Evolutionary conservation across 176 grass and related monocot genomes (phyloP), one percentile per base, ranked within the genome.

Genomic region (Carex parvula): DNA sequence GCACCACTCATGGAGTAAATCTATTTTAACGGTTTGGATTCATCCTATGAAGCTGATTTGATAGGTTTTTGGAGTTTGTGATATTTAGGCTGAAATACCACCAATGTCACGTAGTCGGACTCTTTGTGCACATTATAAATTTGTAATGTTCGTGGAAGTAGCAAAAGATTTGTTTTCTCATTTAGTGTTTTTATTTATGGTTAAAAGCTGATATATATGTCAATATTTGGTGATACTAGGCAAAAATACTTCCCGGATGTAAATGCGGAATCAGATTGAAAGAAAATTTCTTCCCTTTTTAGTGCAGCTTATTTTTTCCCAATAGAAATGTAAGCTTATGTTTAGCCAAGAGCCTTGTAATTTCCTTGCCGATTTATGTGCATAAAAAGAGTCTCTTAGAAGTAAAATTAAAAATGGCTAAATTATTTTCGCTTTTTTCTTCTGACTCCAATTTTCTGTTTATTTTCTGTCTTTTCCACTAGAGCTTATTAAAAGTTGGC

Each of bases 191-290:
- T 55, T 39, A 54, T 75, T 14, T 53, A 21, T 53, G 70, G 8
- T 54, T 8, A 6, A 22, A 75, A 76, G 39, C 33, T 71, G 68
- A 71, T 46, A 16, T 46, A 15, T 55, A 4, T 76, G 21, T 55
- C 13, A 52, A 54, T 54, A 75, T 75, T 26, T 75, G 20, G 54
- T 75, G 20, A 76, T 73, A 86, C 65, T 79, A 89, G 88, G 88
- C n/a, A 30, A 64, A 90, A 86, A n/a, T 95, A 88, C 81, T 95
- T 95, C 67, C 82, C 21, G 81, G 88, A 94, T 85, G 58, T 90
- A 55, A 81, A 85, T 44, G 60, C 39, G 73, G 85, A 76, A 81
- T 88, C 86, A 17, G 87, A 89, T 83, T 90, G 84, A 88, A 81
- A 86, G 64, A 57, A 68, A 42, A 58, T 12, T 87, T 60, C 2